Percentiles rank a stretch among this genome's conserved stretches.
Evolutionary conservation across 2,329 filamentous ascomycete genomes (phyloP).

Genomic region (Neocatenulostroma microsporum): DNA sequence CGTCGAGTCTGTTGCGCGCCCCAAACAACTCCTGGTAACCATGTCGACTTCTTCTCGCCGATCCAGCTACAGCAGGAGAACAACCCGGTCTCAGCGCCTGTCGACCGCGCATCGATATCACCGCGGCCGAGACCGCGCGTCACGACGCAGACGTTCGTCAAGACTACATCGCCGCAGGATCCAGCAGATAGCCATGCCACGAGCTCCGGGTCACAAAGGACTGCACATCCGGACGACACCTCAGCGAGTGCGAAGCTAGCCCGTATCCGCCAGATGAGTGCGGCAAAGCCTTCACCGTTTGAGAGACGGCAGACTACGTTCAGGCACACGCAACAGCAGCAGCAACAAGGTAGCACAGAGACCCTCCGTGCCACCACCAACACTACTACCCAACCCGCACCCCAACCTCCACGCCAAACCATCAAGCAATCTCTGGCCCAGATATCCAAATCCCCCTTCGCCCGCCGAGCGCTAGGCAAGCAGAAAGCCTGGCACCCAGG

Average conservation of each 20-base stretch:
- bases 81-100: slow-evolving; percentile 4
- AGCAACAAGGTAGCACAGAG: slow-evolving; percentile 1
- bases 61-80: not conserved
- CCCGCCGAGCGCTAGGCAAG: slow-evolving; percentile 4
- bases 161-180: not conserved
- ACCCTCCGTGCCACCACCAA: not conserved
- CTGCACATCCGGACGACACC: not conserved
- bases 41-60: slow-evolving; percentile 32
- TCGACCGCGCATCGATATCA: slow-evolving; percentile 12
- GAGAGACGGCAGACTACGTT: slow-evolving; percentile 13
- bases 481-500: slow-evolving; percentile 9
- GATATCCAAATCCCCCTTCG: too few species aligned
- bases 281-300: slow-evolving; percentile 8
- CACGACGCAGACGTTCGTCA: slow-evolving; percentile 29
- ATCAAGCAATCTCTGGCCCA: too few species aligned
- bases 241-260: not conserved
- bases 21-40: slow-evolving; percentile 12
- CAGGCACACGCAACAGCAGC: slow-evolving; percentile 1
- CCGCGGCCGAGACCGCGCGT: slow-evolving; percentile 24
- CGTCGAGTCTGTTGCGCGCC: too few species aligned
- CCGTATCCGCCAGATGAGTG: slow-evolving; percentile 3
- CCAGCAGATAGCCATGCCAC: slow-evolving; percentile 8
- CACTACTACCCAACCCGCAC: not conserved
- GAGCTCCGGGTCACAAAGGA: slow-evolving; percentile 1
- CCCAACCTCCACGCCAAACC: not conserved